phyloP scores from a whole-genome alignment of 2,329 filamentous ascomycete species.

The Talaromyces albobiverticillius region DNA sequence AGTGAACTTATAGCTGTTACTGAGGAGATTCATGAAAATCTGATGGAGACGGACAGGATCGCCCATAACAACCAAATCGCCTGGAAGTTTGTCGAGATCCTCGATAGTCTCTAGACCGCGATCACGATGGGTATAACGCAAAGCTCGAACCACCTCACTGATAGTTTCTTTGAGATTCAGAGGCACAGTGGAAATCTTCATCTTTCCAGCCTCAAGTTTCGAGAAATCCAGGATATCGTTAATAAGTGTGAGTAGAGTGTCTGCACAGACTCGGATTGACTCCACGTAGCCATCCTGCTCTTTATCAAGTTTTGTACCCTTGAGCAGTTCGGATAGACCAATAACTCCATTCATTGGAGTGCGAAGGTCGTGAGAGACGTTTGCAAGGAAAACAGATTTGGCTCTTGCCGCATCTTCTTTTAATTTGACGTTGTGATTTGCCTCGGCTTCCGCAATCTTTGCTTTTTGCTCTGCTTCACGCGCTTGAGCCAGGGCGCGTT shows the following conservation, averaged over 20 bases:
- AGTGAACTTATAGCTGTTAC: constrained; percentile 93
- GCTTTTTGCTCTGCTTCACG: constrained; percentile 63
- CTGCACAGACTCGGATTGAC: constrained; percentile 63
- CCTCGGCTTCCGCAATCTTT: constrained; percentile 62
- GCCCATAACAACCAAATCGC: constrained; percentile 68
- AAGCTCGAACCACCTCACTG: constrained; percentile 60
- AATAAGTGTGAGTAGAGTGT: constrained; percentile 80
- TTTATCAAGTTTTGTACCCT: constrained; percentile 53
- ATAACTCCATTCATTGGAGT: constrained; percentile 94
- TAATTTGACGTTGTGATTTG: constrained; percentile 62
- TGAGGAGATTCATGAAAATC: constrained; percentile 76
- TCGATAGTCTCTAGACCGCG: constrained; percentile 59
- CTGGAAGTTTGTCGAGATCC: constrained; percentile 60
- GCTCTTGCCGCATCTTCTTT: constrained; percentile 66
- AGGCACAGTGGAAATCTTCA: constrained; percentile 81
- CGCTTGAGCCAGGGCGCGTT: constrained; percentile 59
- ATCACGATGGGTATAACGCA: constrained; percentile 63
- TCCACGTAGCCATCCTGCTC: constrained; percentile 63
- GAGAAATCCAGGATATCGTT: constrained; percentile 91
- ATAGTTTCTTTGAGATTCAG: constrained; percentile 71
- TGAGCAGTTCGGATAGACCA: constrained; percentile 65
- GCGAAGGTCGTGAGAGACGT: constrained; percentile 82
- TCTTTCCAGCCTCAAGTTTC: constrained; percentile 80
- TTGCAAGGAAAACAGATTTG: constrained; percentile 96
- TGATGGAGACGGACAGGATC: constrained; percentile 82